Percentiles rank a stretch among this genome's conserved stretches.
Evolutionary conservation across 208 protist species (phyloP).

Genomic region (Crithidia bombi): DNA sequence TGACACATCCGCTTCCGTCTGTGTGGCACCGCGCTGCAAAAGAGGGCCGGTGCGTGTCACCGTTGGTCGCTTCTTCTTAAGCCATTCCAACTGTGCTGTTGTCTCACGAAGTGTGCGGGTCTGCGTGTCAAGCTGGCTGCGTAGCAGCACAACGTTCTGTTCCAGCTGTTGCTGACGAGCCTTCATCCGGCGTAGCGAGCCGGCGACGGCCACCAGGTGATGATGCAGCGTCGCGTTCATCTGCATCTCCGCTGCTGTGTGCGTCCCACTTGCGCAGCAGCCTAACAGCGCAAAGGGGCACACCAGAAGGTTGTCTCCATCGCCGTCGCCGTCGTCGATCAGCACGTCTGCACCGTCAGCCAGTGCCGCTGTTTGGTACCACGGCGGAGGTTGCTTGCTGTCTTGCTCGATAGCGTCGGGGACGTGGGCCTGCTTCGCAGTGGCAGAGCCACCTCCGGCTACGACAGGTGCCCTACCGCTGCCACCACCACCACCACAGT

Average conservation of each 20-base stretch:
- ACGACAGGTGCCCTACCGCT: background rate
- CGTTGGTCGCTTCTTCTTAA: background rate
- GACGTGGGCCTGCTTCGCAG: background rate
- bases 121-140: slow-evolving; percentile 21
- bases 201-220: slow-evolving; percentile 38
- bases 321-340: background rate
- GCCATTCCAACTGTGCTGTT: background rate
- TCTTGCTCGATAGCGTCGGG: no score
- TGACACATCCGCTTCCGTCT: slow-evolving; percentile 1
- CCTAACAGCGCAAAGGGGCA: slow-evolving; percentile 42
- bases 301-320: slow-evolving; percentile 29
- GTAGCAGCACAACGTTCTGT: slow-evolving; percentile 18
- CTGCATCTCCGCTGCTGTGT: slow-evolving; percentile 37
- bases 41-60: background rate
- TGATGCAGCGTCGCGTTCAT: slow-evolving; percentile 22
- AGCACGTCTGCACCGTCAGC: background rate
- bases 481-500: background rate
- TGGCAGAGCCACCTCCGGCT: background rate
- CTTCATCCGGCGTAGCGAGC: slow-evolving; percentile 28
- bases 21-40: background rate
- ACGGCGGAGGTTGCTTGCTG: no score
- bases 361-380: background rate
- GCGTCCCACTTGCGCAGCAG: slow-evolving; percentile 45
- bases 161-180: slow-evolving; percentile 38
- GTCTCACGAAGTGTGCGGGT: background rate